Conservation (phyloP, 805 yeast species). For the Teunomyces funiuensis region DNA sequence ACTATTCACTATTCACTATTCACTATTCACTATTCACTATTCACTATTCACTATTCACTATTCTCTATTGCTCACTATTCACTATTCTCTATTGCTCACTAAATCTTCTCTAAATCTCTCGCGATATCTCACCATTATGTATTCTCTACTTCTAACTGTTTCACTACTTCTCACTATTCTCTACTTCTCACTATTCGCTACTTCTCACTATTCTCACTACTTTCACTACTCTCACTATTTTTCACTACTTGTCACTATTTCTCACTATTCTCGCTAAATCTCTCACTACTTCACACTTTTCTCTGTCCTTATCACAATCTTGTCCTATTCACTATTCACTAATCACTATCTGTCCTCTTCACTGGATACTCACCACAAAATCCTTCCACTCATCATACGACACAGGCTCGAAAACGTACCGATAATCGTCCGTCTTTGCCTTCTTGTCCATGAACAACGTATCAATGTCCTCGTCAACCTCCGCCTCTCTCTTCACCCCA, state of each 20-base stretch:
- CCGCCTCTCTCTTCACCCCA: conserved; percentile 23
- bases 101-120: too few species aligned
- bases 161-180: too few species aligned
- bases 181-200: too few species aligned
- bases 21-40: too few species aligned
- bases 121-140: too few species aligned
- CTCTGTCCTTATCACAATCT: background rate
- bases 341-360: background rate
- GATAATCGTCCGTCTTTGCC: conserved; percentile 20
- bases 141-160: too few species aligned
- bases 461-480: conserved; percentile 31
- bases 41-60: too few species aligned
- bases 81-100: too few species aligned
- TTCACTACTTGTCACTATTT: background rate
- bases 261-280: background rate
- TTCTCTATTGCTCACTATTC: too few species aligned
- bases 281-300: background rate
- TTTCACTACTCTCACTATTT: background rate
- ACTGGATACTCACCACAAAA: conserved; percentile 21
- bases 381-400: conserved; percentile 37
- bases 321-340: background rate
- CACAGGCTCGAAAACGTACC: conserved; percentile 30
- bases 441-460: conserved; percentile 38
- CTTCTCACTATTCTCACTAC: background rate
- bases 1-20: too few species aligned